Base-by-base conservation (phyloP, 257 asterid genomes). In the Petunia axillaris region DNA sequence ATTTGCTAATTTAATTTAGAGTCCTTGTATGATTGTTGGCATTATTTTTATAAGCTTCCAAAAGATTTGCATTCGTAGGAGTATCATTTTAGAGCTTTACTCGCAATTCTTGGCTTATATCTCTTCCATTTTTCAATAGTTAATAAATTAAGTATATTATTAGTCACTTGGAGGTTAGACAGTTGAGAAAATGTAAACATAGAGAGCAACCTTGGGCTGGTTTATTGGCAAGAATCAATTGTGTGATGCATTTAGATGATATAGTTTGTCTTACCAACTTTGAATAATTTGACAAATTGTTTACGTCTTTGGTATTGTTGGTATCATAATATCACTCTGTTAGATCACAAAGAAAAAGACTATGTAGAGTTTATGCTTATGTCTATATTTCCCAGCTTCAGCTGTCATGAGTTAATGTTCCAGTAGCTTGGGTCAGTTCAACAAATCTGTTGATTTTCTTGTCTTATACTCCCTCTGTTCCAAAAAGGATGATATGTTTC, bases 151-250 rank as follows among this genome's bases (percentile, higher is more conserved):
- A 63, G 10, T 63, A 10, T 11, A 63, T 36, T 63, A 63, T 63
- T 63, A 25, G 67, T 62, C 14, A 9, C 15, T 7, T 1, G 38
- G 44, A 63, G 13, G 38, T 63, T 63, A 63, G 44, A 63, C 68
- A 63, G 68, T 63, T 63, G 68, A 63, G 44, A 63, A 63, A 36
- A 63, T 63, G 68, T 63, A 63, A 63, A 63, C 16, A 63, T 15
- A 35, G 38, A 36, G 44, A 37, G 68, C 3, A 63, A 2, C n/a
- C 3, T 63, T 63, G 44, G 43, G 68, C 44, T 36, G 68, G 11
- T 63, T 63, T 63, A 35, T 36, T 4, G 68, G 68, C 44, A 63
- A n/a, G 68, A 36, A 36, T 63, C 15, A 63, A 37, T 63, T 36
- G 68, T 63, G 44, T 63, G 68, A 63, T 63, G 4, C 35, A 62